Evolutionary conservation across 805 yeast species (phyloP), one percentile per base, ranked within the genome.

Genomic region (Sugiyamaella smithiae): DNA sequence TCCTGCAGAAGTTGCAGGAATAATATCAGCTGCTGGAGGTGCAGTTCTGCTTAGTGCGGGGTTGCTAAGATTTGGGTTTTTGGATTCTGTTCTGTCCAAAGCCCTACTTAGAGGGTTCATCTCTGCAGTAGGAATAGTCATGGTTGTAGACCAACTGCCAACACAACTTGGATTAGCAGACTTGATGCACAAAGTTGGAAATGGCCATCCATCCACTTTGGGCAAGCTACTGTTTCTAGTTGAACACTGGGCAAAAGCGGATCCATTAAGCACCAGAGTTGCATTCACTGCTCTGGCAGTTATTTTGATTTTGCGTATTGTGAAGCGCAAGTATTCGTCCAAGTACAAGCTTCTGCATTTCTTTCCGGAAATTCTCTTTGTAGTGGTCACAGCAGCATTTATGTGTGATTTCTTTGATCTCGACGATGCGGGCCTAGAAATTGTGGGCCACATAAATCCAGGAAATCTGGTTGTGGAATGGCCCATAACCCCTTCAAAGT

Each of bases 351-450:
- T 71, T 50, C 73, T 80, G 8, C 74, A 82, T 0, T 85, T 84
- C 51, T 65, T 93, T 26, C 98, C 99, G 0, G 98, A 91, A 56
- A 90, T 91, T 32, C 69, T 91, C 49, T 58, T 85, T 3, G 84
- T 85, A n/a, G 89, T 91, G 1, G 68, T 81, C 0, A 59, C 78
- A 0, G 72, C 85, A 0, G 80, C 90, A 0, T 48, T 78, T 2
- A 61, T 85, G 5, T 78, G 86, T 6, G 62, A 71, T 40, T 52
- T 58, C 44, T 63, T 63, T 12, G 56, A 70, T 35, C 63, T 65
- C 53, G 65, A 61, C 40, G 44, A 45, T 12, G 40, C 53, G 17
- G 89, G 85, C 0, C 76, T 93, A 16, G 75, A 73, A 4, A 76
- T 89, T 5, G 76, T 91, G 7, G 98, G 97, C 1, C 72, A 72